Base-by-base conservation (phyloP, 352 stramenopile genomes). In the Phytopythium litorale region DNA sequence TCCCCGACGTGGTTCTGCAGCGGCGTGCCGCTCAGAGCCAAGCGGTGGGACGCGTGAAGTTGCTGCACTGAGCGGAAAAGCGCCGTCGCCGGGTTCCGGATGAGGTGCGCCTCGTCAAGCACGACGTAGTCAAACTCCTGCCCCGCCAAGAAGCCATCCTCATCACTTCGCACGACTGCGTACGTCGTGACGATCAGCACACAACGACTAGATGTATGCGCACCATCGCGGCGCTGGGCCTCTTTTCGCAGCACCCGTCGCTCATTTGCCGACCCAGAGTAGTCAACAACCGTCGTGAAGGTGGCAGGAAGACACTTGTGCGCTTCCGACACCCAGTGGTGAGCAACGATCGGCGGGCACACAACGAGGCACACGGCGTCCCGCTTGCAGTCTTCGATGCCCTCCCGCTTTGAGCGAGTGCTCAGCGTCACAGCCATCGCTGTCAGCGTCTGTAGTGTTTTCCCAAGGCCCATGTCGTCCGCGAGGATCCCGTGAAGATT, bases 1-100 rank as follows among this genome's bases (percentile, higher is more conserved):
- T 99, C 98, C 16, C 91, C 78, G 7, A 99, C 96, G 35, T 97
- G 91, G 74, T 99, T 99, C 63, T 99, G 97, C 48, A 99, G 75
- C 7, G 97, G 97, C 7, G 98, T 99, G 25, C 98, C 98, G 46
- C 92, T 99, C 38, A 99, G 72, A 37, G 97, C 92, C 18, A 99
- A 63, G 43, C 94, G 88, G 72, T 99, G 94, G 3, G 66, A 60
- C n/a, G 92, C 77, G 48, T 65, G 70, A 19, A 99, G 62, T 19
- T 71, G 62, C 40, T 83, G 73, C 0, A 97, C 90, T 30, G 96
- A 89, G 61, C 81, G 83, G 48, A 97, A 95, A 13, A 96, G 67
- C 52, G 78, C 70, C 6, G 91, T 98, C 48, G 89, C 88, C 13
- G 96, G 95, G 71, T 99, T 99, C 19, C 97, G 95, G 38, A 99